Conservation (phyloP, 2,329 filamentous ascomycete genomes). For the Colletotrichum sp. region DNA sequence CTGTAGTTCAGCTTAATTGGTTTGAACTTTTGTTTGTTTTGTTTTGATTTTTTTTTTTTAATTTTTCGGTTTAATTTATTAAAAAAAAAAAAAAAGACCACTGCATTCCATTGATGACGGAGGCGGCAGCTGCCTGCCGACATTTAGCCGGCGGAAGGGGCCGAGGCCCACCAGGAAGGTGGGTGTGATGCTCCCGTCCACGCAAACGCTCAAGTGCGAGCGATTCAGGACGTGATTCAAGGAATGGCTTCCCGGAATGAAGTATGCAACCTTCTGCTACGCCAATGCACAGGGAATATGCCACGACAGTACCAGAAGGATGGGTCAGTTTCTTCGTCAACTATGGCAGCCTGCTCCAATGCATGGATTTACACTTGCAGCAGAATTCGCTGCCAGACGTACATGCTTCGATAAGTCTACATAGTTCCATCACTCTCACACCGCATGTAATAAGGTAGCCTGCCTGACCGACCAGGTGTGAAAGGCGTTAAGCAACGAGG, state of each 20-base stretch:
- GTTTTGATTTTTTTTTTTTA: too few species aligned
- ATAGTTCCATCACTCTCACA: neutral
- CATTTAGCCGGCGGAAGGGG: slow-evolving; percentile 7
- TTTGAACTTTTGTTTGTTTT: too few species aligned
- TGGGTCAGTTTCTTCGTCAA: neutral
- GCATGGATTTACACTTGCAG: neutral
- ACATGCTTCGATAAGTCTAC: neutral
- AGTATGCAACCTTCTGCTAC: neutral
- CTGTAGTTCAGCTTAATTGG: too few species aligned
- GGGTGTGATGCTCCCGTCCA: neutral
- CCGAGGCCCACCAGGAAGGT: neutral
- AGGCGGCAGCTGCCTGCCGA: slow-evolving; percentile 8
- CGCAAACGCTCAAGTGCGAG: neutral
- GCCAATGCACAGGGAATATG: neutral
- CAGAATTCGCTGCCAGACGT: neutral
- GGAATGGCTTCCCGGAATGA: neutral
- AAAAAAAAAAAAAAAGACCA: neutral
- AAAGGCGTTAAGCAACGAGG: neutral
- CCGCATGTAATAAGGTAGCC: neutral
- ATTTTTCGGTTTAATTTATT: too few species aligned
- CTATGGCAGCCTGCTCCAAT: neutral
- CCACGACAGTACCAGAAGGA: neutral
- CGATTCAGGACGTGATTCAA: neutral
- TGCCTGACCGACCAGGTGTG: neutral
- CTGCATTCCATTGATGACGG: neutral